These are phyloP conservation scores for Ceratobasidium sp. DNA, from an alignment of 1,284 basidiomycete genomes.

Conservation along the genomic window DNA sequence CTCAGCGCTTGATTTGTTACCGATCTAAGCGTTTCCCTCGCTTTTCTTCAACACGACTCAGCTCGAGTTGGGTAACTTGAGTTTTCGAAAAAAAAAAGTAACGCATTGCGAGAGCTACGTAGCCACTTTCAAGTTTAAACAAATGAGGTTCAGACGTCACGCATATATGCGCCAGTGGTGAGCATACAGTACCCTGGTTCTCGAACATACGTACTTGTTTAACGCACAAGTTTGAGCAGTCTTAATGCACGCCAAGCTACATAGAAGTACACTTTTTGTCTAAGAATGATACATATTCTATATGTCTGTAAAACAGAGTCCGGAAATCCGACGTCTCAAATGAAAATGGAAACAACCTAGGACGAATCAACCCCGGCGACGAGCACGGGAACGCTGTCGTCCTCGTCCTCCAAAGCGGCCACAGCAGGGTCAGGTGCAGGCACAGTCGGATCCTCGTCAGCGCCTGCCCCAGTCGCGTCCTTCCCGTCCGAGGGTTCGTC, in stretches of 20 bases:
- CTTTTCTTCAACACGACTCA: no score
- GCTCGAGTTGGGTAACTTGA: no score
- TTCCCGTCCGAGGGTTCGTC: not conserved
- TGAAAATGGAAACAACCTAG: slow-evolving; percentile 1
- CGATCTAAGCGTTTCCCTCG: no score
- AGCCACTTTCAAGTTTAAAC: no score
- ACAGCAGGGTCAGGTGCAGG: not conserved
- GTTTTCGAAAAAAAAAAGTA: no score
- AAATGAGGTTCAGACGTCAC: no score
- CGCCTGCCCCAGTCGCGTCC: not conserved
- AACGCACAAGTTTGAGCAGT: no score
- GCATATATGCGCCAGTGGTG: no score
- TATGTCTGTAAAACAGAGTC: slow-evolving; percentile 1
- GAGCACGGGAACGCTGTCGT: slow-evolving; percentile 22
- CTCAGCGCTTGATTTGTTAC: no score
- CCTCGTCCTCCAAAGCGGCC: slow-evolving; percentile 3
- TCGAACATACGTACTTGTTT: no score
- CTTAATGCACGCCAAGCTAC: not conserved
- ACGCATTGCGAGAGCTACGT: no score
- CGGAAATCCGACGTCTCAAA: slow-evolving; percentile 13
- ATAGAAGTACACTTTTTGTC: not conserved
- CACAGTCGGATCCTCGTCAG: not conserved
- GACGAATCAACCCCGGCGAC: not conserved
- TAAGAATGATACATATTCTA: slow-evolving; percentile 3
- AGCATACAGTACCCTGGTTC: no score